Percentiles rank a stretch among this genome's conserved stretches.
Conservation (phyloP, 768 basidiomycete genomes). For the Psilocybe sp. region DNA sequence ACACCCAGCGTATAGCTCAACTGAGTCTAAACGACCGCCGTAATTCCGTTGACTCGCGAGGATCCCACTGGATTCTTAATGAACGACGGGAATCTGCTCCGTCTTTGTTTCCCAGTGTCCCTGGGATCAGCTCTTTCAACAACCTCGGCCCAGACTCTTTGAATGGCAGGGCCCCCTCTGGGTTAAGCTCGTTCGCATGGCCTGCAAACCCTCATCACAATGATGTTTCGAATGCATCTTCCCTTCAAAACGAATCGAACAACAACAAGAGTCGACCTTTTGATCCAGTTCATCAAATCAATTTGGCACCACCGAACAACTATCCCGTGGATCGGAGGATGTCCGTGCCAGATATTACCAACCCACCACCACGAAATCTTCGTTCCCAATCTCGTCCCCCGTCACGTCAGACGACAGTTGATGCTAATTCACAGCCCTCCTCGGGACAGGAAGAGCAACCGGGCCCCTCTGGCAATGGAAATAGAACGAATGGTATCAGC, state of each 20-base stretch:
- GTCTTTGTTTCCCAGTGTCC: conserved; percentile 64
- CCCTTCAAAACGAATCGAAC: conserved; percentile 44
- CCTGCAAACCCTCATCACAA: conserved; percentile 41
- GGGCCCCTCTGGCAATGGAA: conserved; percentile 33
- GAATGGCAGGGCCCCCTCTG: conserved; percentile 59
- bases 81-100: conserved; percentile 76
- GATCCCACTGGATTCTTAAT: conserved; percentile 54
- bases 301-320: conserved; percentile 56
- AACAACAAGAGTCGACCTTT: conserved; percentile 44
- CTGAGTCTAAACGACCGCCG: conserved; percentile 77
- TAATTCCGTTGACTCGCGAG: conserved; percentile 69
- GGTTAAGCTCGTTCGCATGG: conserved; percentile 74
- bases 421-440: conserved; percentile 33
- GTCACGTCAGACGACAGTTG: conserved; percentile 53
- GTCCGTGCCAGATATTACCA: conserved; percentile 65
- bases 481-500: conserved; percentile 54
- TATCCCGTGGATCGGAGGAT: conserved; percentile 69
- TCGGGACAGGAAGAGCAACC: conserved; percentile 44
- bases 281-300: conserved; percentile 44
- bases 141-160: conserved; percentile 53
- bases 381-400: conserved; percentile 72
- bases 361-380: conserved; percentile 45
- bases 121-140: conserved; percentile 45
- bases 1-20: conserved; percentile 72
- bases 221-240: conserved; percentile 30